Evolutionary conservation across 495 filamentous ascomycete genomes (phyloP), one percentile per base, ranked within the genome.

Genomic region (Trichoderma reesei): DNA sequence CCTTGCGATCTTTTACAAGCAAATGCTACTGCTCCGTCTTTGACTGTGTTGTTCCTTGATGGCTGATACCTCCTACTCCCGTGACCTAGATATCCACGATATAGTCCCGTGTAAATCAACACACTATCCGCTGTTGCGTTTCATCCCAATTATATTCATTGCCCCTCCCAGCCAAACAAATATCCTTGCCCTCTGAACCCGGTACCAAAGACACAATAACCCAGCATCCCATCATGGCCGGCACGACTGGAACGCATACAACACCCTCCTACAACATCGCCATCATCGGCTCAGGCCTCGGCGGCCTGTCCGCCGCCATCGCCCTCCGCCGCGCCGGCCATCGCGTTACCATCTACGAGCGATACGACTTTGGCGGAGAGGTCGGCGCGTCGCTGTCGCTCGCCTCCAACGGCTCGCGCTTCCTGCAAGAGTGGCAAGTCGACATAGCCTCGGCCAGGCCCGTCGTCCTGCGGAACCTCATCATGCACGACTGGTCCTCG

Each of bases 321-420:
- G 75, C 78, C 3, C 64, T 82, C 41, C 72, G 76, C 14, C 72
- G 70, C 3, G 69, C 72, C 20, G 81, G 80, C 10, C 80, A 83
- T 61, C 66, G 75, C 63, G 78, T 84, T n/a, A 46, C 78, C 69
- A 78, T 85, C 51, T 72, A 79, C 41, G 80, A 84, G 65, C 77
- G 76, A 42, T 80, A 75, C 5, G 65, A 34, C 3, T 79, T 84
- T 54, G 66, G 74, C 11, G 76, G 71, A 26, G 81, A 84, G 67
- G 70, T 80, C 1, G 82, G 82, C 9, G 82, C 81, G 10, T 80
- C 79, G 5, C 75, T 82, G 33, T 69, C 76, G 16, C 59, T 80
- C n/a, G 71, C 73, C 0, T 79, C 80, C 0, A 82, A 82, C 67
- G 79, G 73, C 9, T 73, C 71, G 31, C 74, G 76, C 9, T 73